Conservation (phyloP, 2,329 filamentous ascomycete genomes). For the Cercospora sesami region DNA sequence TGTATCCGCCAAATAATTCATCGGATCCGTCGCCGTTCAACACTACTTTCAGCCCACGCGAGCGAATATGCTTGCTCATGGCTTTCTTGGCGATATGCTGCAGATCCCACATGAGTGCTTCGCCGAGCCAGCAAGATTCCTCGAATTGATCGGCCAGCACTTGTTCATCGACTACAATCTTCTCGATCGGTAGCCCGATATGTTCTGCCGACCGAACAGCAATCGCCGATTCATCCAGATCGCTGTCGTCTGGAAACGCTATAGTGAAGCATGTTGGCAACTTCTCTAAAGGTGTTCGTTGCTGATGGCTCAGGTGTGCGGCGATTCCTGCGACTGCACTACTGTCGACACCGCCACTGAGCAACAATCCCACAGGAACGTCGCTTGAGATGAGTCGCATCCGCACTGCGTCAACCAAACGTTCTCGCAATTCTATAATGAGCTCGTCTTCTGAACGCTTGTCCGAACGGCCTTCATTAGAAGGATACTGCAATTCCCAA, state of each 20-base stretch:
- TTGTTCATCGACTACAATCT: background rate
- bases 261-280: slow-evolving; percentile 52
- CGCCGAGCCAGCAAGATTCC: background rate
- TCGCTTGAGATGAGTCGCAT: slow-evolving; percentile 57
- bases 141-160: background rate
- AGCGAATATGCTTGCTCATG: slow-evolving; percentile 37
- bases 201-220: slow-evolving; percentile 52
- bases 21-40: slow-evolving; percentile 44
- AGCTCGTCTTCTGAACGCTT: background rate
- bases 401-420: slow-evolving; percentile 54
- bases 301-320: background rate
- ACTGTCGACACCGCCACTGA: slow-evolving; percentile 60
- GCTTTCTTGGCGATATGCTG: background rate
- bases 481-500: background rate
- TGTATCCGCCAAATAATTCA: slow-evolving; percentile 58
- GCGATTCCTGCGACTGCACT: slow-evolving; percentile 58
- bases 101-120: background rate
- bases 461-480: background rate
- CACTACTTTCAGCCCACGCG: slow-evolving; percentile 55
- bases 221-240: slow-evolving; percentile 52
- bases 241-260: slow-evolving; percentile 52
- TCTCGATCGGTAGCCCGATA: slow-evolving; percentile 48
- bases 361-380: slow-evolving; percentile 58
- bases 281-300: background rate
- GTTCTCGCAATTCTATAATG: slow-evolving; percentile 51